Base-by-base conservation (phyloP, 2,329 filamentous ascomycete genomes). In the Davidsoniella australis region DNA sequence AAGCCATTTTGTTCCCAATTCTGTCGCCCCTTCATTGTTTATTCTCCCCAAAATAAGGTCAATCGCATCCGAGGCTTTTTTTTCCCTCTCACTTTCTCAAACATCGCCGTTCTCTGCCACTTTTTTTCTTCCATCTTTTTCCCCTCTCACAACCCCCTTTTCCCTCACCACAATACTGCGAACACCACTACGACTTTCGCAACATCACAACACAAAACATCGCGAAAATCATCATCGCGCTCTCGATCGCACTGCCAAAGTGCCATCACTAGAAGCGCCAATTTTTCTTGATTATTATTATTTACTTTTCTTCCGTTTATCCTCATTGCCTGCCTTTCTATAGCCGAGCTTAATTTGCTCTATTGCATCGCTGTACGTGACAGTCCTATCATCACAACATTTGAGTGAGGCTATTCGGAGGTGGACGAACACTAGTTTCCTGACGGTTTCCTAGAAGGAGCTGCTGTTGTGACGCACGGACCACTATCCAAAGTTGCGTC, bases 391-490 rank as follows among this genome's bases (percentile, higher is more conserved):
- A 39, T 24, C 29, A 38, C 41, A 43, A 23, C 24, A 17, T 49
- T 49, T 49, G 33, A 17, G 41, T 49, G 47, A 49, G 47, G 47
- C 47, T 44, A 49, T 49, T 49, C 47, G 18, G 17, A 49, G 39
- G 29, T 49, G 41, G 17, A 36, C 36, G 18, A 49, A 45, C 41
- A 8, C 47, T 40, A 45, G 41, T 47, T 47, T 47, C 44, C 20
- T 41, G 29, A 37, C 45, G 23, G 20, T 41, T 41, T 29, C 46
- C 9, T 47, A 29, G 51, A 50, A 53, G 51, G 51, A 53, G 47
- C 41, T 52, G 51, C 43, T 43, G 50, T 49, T 52, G 51, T 50
- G 42, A 47, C 44, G 51, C 51, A 53, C 51, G 44, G 47, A 49
- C 51, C 47, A 47, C 18, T 16, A 14, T 41, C 20, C 44, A 49